These are phyloP conservation scores for Iris macrosiphon DNA, from an alignment of 106 monocot genomes.

Conservation along the genomic window DNA sequence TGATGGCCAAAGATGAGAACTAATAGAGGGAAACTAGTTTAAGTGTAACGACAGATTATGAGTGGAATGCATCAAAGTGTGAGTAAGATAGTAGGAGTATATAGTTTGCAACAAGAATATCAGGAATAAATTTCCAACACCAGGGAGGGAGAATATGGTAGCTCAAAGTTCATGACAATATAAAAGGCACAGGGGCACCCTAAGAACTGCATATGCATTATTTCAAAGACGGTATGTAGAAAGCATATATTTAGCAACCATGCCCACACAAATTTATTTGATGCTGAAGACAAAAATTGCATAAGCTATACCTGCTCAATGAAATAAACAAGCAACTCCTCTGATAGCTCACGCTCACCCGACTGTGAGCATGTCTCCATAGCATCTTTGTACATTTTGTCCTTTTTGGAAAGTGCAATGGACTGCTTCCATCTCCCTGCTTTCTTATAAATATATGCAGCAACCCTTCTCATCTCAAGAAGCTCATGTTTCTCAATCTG, in stretches of 20 bases:
- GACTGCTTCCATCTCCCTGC: slow-evolving; percentile 98
- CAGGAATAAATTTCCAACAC: no score
- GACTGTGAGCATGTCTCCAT: slow-evolving; percentile 95
- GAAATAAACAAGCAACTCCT: slow-evolving; percentile 91
- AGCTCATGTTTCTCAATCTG: slow-evolving; percentile 92
- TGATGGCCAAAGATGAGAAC: no score
- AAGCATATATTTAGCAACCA: background rate
- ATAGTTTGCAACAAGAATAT: no score
- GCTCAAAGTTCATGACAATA: no score
- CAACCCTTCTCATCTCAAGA: slow-evolving; percentile 90
- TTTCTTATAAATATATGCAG: slow-evolving; percentile 96
- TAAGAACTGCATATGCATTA: no score
- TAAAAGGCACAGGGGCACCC: no score
- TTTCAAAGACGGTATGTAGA: background rate
- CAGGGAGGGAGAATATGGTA: no score
- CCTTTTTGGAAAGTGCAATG: slow-evolving; percentile 93
- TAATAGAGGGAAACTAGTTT: no score
- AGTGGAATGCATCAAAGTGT: no score
- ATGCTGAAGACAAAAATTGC: no score
- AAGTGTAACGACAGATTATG: no score
- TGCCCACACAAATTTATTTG: background rate
- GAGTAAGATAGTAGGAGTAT: no score
- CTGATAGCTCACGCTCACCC: slow-evolving; percentile 80
- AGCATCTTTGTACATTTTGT: slow-evolving; percentile 86
- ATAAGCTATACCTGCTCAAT: slow-evolving; percentile 67